Percentiles rank a stretch among this genome's conserved stretches.
These are phyloP conservation scores for Vitis labrusca DNA, from an alignment of 164 flowering plant genomes.

Conservation along the genomic window DNA sequence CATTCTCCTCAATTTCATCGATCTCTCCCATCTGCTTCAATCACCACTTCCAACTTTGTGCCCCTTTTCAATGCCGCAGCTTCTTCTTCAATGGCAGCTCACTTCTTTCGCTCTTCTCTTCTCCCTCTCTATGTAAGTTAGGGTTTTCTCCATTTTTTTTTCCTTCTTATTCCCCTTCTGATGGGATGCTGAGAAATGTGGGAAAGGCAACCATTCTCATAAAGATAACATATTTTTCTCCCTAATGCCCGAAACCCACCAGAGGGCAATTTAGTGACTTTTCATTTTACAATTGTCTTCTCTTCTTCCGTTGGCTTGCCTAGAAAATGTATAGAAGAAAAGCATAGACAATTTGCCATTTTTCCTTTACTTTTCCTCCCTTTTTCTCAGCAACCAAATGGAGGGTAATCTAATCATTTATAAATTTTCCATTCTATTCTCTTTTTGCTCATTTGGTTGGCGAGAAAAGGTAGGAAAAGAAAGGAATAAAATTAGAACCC, in stretches of 20 bases:
- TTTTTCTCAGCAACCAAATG: conserved; percentile 22
- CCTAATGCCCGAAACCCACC: background rate
- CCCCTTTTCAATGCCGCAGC: conserved; percentile 15
- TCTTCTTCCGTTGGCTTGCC: background rate
- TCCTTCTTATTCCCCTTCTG: background rate
- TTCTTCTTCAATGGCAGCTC: conserved; percentile 6
- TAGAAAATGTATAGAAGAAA: background rate
- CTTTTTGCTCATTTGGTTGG: too few relatives aligned
- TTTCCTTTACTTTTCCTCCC: background rate
- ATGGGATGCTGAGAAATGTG: background rate
- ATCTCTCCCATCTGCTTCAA: conserved; percentile 11
- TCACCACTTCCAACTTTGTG: conserved; percentile 13
- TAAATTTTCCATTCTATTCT: too few relatives aligned
- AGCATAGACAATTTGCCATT: too few relatives aligned
- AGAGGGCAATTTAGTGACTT: background rate
- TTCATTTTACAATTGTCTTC: background rate
- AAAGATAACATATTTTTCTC: too few relatives aligned
- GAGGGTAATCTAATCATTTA: background rate
- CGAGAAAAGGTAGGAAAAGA: too few relatives aligned
- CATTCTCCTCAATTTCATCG: conserved; percentile 12
- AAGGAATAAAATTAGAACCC: too few relatives aligned
- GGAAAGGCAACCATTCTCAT: too few relatives aligned
- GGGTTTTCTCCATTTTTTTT: background rate
- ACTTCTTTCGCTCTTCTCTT: conserved; percentile 19
- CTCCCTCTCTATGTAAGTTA: conserved; percentile 28